Evolutionary conservation across 495 filamentous ascomycete genomes (phyloP).

Genomic region (Xylaria acuta): DNA sequence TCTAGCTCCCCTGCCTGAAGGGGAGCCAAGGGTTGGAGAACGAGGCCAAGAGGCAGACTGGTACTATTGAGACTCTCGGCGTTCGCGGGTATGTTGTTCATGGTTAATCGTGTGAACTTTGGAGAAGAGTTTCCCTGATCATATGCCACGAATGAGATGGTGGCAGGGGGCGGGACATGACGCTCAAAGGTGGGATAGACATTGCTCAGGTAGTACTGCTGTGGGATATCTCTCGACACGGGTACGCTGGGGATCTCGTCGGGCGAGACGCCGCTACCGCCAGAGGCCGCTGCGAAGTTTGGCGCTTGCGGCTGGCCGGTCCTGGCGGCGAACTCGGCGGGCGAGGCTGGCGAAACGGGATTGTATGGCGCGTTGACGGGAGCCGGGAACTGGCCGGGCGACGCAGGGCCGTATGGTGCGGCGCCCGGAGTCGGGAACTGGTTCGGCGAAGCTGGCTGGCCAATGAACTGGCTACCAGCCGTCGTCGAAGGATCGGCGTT

Average conservation of each 20-base stretch:
- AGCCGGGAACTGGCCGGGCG: slow-evolving; percentile 62
- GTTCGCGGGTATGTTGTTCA: slow-evolving; percentile 89
- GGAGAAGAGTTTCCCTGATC: slow-evolving; percentile 98
- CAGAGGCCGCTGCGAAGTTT: slow-evolving; percentile 52
- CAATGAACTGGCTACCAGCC: slow-evolving; percentile 36
- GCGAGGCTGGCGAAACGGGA: slow-evolving; percentile 58
- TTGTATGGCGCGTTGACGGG: slow-evolving; percentile 64
- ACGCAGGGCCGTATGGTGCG: slow-evolving; percentile 63
- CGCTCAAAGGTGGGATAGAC: slow-evolving; percentile 94
- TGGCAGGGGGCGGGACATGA: slow-evolving; percentile 85
- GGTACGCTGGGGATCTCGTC: slow-evolving; percentile 95
- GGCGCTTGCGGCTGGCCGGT: slow-evolving; percentile 47
- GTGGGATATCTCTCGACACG: slow-evolving; percentile 76
- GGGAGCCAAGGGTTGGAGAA: slow-evolving; percentile 87
- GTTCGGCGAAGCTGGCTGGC: slow-evolving; percentile 38
- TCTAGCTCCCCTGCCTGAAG: slow-evolving; percentile 84
- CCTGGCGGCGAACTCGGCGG: slow-evolving; percentile 64
- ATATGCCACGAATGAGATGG: slow-evolving; percentile 87
- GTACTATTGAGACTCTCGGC: slow-evolving; percentile 81
- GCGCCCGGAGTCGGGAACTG: slow-evolving; percentile 68
- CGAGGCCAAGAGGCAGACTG: slow-evolving; percentile 81
- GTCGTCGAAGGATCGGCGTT: slow-evolving; percentile 63
- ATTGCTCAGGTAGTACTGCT: slow-evolving; percentile 83
- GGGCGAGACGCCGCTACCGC: slow-evolving; percentile 82
- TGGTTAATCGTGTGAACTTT: slow-evolving; percentile 86